Conservation (phyloP, 129 eudicot species). For the Artemisia tridentata region DNA sequence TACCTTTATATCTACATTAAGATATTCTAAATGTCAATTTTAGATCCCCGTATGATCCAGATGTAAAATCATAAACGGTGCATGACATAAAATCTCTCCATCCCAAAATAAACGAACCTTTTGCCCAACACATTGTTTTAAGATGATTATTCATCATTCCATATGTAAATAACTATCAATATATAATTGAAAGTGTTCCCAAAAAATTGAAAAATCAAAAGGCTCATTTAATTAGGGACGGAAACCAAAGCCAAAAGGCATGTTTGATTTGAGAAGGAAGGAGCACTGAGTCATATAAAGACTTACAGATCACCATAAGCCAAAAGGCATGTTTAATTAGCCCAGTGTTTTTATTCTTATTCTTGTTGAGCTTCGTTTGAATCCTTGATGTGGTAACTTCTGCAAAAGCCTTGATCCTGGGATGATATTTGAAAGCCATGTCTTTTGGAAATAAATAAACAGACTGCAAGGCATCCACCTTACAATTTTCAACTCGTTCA, state of each 20-base stretch:
- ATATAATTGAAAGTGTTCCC: background rate
- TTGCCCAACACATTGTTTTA: background rate
- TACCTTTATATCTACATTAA: constrained; percentile 81
- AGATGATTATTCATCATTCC: background rate
- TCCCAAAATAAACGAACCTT: constrained; percentile 9
- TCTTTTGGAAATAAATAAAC: no score
- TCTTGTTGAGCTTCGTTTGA: no score
- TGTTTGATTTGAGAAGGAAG: background rate
- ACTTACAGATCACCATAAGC: constrained; percentile 98
- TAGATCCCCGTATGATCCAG: background rate
- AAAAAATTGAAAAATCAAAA: background rate
- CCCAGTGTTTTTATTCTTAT: no score
- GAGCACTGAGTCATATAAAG: background rate
- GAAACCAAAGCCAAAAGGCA: background rate
- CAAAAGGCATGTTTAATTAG: no score
- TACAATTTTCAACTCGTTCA: no score
- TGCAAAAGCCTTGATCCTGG: no score
- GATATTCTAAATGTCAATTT: background rate
- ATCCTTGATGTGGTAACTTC: no score
- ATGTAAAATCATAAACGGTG: no score
- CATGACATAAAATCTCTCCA: background rate
- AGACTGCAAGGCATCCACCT: no score
- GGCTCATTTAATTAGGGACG: background rate
- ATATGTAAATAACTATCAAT: background rate
- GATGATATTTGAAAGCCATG: no score